Conservation (phyloP, 257 asterid species). For the Petrea volubilis region DNA sequence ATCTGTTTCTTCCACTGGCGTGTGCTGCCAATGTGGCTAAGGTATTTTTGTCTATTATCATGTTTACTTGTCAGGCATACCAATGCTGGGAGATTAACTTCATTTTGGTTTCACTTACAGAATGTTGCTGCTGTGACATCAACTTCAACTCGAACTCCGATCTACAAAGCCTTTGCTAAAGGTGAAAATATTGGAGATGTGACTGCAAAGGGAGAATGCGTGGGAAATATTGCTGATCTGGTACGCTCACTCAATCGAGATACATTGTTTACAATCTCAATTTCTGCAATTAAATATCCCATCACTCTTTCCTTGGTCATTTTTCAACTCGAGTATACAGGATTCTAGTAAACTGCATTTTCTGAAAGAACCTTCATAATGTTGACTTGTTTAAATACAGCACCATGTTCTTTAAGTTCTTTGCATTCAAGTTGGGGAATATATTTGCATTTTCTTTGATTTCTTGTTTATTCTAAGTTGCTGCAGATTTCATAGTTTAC, state of each 20-base stretch:
- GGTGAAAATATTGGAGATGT: slow-evolving; percentile 99
- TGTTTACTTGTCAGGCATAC: background rate
- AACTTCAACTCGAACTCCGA: slow-evolving; percentile 96
- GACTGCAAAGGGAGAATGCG: slow-evolving; percentile 98
- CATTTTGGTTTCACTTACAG: slow-evolving; percentile 47
- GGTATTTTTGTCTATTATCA: slow-evolving; percentile 43
- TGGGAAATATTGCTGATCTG: slow-evolving; percentile 94
- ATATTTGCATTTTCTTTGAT: background rate
- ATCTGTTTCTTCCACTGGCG: slow-evolving; percentile 93
- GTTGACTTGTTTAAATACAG: background rate
- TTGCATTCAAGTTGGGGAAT: background rate
- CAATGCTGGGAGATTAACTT: slow-evolving; percentile 16
- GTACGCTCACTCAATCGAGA: slow-evolving; percentile 43
- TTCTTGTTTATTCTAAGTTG: background rate
- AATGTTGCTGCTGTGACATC: slow-evolving; percentile 97
- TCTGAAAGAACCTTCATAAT: slow-evolving; percentile 6
- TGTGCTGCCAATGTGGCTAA: slow-evolving; percentile 98
- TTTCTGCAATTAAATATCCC: slow-evolving; percentile 17
- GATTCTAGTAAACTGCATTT: slow-evolving; percentile 3
- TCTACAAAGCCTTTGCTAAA: slow-evolving; percentile 97
- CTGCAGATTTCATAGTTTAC: background rate
- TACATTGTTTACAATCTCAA: slow-evolving; percentile 13
- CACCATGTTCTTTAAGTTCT: background rate
- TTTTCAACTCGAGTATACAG: background rate
- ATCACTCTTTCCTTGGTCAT: slow-evolving; percentile 1